Conservation (phyloP, 2,329 filamentous ascomycete genomes). For the Capronia epimyces region DNA sequence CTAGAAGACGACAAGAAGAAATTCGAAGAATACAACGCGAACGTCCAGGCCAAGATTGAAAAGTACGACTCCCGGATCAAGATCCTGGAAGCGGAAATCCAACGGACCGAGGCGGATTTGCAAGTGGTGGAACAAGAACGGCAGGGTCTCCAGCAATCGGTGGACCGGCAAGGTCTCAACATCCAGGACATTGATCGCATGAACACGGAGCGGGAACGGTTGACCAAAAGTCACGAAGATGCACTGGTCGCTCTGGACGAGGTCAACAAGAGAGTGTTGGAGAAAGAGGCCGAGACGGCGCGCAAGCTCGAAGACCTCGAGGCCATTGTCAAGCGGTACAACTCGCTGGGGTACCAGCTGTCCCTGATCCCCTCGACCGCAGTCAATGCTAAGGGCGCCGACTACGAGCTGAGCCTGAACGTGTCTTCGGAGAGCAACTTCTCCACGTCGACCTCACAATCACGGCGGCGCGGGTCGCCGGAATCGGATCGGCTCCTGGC, state of each 20-base stretch:
- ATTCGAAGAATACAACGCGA: constrained; percentile 89
- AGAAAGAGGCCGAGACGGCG: constrained; percentile 83
- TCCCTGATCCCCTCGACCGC: constrained; percentile 81
- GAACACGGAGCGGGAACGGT: constrained; percentile 86
- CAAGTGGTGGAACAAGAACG: constrained; percentile 78
- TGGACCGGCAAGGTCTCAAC: constrained; percentile 89
- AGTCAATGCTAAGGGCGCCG: constrained; percentile 73
- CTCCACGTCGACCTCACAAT: constrained; percentile 14
- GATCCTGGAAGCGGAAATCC: constrained; percentile 79
- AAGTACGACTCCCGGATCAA: constrained; percentile 79
- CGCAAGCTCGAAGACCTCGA: constrained; percentile 88
- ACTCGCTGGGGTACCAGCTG: constrained; percentile 88
- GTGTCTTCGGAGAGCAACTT: constrained; percentile 49
- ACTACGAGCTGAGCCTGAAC: constrained; percentile 81
- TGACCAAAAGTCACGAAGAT: constrained; percentile 81
- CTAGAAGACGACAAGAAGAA: constrained; percentile 92
- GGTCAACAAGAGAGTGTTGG: constrained; percentile 71
- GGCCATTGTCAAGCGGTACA: constrained; percentile 81
- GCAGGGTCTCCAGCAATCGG: constrained; percentile 69
- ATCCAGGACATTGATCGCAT: constrained; percentile 99
- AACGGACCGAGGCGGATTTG: constrained; percentile 69
- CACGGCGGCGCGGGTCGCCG: constrained; percentile 34
- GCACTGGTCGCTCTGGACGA: constrained; percentile 74
- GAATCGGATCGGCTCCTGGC: constrained; percentile 73
- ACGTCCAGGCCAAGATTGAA: constrained; percentile 76